Evolutionary conservation across 2,329 filamentous ascomycete genomes (phyloP).

Genomic region (Didymella lethalis): DNA sequence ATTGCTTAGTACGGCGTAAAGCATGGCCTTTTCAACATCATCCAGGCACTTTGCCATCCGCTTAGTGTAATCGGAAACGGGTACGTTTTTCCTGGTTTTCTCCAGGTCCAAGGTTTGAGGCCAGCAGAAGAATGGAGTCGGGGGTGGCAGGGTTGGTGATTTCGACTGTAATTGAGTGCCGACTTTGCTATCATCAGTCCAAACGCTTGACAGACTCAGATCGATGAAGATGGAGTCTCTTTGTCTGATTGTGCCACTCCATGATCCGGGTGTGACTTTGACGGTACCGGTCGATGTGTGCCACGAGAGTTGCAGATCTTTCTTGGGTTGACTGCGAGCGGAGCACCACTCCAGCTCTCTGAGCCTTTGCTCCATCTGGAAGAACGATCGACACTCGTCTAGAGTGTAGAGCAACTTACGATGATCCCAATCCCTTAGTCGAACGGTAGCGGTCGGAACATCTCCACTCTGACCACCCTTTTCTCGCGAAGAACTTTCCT

Average conservation of each 20-base stretch:
- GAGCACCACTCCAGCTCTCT: slow-evolving; percentile 27
- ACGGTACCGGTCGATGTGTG: slow-evolving; percentile 6
- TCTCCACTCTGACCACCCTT: not conserved
- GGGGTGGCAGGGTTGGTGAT: not conserved
- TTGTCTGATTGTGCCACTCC: slow-evolving; percentile 31
- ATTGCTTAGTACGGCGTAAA: slow-evolving; percentile 23
- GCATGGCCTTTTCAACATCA: slow-evolving; percentile 35
- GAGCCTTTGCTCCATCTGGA: slow-evolving; percentile 42
- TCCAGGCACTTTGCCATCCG: slow-evolving; percentile 30
- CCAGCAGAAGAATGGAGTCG: slow-evolving; percentile 42
- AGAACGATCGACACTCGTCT: slow-evolving; percentile 38
- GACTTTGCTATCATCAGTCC: not conserved
- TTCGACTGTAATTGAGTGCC: not conserved
- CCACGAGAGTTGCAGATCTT: slow-evolving; percentile 23
- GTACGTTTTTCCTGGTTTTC: not conserved
- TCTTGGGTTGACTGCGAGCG: not conserved
- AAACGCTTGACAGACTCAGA: slow-evolving; percentile 19
- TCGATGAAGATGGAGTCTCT: slow-evolving; percentile 34
- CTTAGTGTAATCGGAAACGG: not conserved
- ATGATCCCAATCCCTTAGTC: slow-evolving; percentile 33
- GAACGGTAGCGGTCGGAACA: slow-evolving; percentile 24
- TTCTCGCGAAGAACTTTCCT: not conserved
- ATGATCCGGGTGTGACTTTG: slow-evolving; percentile 28
- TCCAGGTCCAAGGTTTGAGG: slow-evolving; percentile 12
- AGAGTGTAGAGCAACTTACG: slow-evolving; percentile 33